These are phyloP conservation scores for Aspergillus ustus DNA, from an alignment of 2,329 filamentous ascomycete species.

Conservation along the genomic window DNA sequence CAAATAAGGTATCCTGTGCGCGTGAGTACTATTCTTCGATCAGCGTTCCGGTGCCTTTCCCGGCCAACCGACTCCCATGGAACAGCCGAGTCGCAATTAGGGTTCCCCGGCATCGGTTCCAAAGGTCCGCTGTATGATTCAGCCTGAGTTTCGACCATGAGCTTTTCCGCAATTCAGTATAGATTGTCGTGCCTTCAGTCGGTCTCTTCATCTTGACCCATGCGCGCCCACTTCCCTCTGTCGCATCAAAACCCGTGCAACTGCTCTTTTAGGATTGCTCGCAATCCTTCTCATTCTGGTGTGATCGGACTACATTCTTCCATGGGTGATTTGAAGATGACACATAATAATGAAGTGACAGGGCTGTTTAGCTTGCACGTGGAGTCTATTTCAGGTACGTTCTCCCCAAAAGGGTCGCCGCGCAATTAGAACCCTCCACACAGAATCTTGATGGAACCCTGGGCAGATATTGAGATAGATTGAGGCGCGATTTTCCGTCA, in stretches of 20 bases:
- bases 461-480: not conserved
- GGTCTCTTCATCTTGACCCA: not conserved
- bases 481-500: not conserved
- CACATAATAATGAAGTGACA: not conserved
- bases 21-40: not conserved
- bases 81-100: conserved; percentile 7
- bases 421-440: not conserved
- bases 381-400: not conserved
- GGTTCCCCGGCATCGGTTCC: conserved; percentile 10
- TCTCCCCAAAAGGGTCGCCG: not conserved
- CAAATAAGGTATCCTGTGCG: conserved; percentile 10
- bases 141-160: not conserved
- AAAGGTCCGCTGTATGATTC: not conserved
- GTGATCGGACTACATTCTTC: not conserved
- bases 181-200: conserved; percentile 14
- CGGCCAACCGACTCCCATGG: not conserved
- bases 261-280: not conserved
- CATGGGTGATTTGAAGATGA: not conserved
- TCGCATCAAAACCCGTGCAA: not conserved
- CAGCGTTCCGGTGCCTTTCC: not conserved
- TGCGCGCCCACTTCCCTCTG: not conserved
- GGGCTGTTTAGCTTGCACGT: not conserved
- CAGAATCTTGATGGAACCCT: not conserved
- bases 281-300: not conserved
- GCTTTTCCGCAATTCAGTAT: conserved; percentile 24